Evolutionary conservation across 768 basidiomycete genomes (phyloP).

Genomic region (Lactarius akahatsu): DNA sequence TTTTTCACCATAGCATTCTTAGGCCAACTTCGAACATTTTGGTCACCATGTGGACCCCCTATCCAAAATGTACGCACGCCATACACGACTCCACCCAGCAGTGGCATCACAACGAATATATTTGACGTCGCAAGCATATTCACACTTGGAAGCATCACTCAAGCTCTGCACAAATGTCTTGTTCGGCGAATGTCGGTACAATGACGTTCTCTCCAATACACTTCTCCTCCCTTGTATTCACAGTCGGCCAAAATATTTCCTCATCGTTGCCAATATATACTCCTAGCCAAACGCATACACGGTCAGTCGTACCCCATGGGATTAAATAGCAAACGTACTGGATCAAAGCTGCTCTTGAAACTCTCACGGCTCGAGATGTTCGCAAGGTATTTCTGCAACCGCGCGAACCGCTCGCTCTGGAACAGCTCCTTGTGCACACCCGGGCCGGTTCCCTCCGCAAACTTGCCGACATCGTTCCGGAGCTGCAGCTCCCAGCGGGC

Average conservation of each 20-base stretch:
- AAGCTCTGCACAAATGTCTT: too few relatives aligned
- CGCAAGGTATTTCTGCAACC: slow-evolving; percentile 46
- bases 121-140: too few relatives aligned
- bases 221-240: background rate
- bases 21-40: too few relatives aligned
- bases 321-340: slow-evolving; percentile 41
- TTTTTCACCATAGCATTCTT: too few relatives aligned
- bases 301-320: background rate
- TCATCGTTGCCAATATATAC: background rate
- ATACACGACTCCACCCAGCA: too few relatives aligned
- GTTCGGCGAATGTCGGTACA: too few relatives aligned
- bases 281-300: background rate
- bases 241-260: background rate
- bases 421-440: slow-evolving; percentile 42
- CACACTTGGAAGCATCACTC: too few relatives aligned
- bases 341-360: slow-evolving; percentile 50
- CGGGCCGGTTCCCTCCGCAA: slow-evolving; percentile 39
- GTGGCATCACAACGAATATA: too few relatives aligned
- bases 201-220: background rate
- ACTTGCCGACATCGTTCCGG: slow-evolving; percentile 51
- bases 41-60: too few relatives aligned
- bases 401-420: slow-evolving; percentile 43
- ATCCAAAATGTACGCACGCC: too few relatives aligned
- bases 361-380: slow-evolving; percentile 50
- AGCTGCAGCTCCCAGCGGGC: slow-evolving; percentile 46